Evolutionary conservation across 2,329 filamentous ascomycete genomes (phyloP).

Genomic region (Stemphylium lycopersici): DNA sequence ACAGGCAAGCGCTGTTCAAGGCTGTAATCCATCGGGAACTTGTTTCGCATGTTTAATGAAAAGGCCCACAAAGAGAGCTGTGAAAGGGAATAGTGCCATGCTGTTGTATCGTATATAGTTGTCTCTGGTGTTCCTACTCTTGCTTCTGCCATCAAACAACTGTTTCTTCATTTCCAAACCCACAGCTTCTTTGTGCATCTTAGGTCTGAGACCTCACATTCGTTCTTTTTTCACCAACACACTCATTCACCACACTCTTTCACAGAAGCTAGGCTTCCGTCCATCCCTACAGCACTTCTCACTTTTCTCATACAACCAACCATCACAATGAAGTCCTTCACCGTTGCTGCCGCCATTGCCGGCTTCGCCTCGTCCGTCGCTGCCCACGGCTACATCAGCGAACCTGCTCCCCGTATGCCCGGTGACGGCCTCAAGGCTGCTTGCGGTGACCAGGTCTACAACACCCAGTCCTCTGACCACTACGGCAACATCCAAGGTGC

Average conservation of each 20-base stretch:
- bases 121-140: conserved; percentile 2
- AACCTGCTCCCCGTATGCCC: conserved; percentile 57
- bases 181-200: conserved; percentile 33
- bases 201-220: conserved; percentile 50
- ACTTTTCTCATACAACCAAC: conserved; percentile 16
- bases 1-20: conserved; percentile 27
- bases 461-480: conserved; percentile 60
- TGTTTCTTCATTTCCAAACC: conserved; percentile 30
- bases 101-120: conserved; percentile 28
- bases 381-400: conserved; percentile 61
- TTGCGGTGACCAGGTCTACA: conserved; percentile 62
- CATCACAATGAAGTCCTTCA: conserved; percentile 52
- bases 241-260: conserved; percentile 39
- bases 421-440: conserved; percentile 59
- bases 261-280: conserved; percentile 42
- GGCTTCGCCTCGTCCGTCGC: conserved; percentile 55
- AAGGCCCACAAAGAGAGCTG: conserved; percentile 34
- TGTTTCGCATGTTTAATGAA: conserved; percentile 49
- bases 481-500: conserved; percentile 64
- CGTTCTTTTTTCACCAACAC: conserved; percentile 39
- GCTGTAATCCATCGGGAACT: conserved; percentile 21
- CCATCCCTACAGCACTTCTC: conserved; percentile 27
- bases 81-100: conserved; percentile 18
- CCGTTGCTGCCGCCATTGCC: conserved; percentile 50
- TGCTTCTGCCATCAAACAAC: conserved; percentile 21